Base-by-base conservation (phyloP, 2,329 filamentous ascomycete species). In the Malbranchea zuffiana region DNA sequence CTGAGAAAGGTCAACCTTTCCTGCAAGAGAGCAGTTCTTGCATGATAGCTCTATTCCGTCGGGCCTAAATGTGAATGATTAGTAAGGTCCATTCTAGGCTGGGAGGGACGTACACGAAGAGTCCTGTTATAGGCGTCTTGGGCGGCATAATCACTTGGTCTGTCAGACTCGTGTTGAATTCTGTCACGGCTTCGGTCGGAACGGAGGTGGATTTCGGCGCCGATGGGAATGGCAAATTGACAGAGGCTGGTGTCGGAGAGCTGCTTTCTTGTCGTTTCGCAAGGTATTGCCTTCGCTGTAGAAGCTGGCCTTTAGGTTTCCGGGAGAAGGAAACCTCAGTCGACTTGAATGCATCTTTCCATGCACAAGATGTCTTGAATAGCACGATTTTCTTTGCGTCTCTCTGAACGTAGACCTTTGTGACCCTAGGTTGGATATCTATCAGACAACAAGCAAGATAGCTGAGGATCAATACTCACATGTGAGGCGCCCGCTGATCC, bases 21-120 rank as follows among this genome's bases (percentile, higher is more conserved):
- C 48, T 15, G 36, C 40, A 4, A 49, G 18, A 2, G 44, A 36
- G 27, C 48, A 50, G 6, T 43, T 48, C 28, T 43, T 47, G 35
- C 48, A 50, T 13, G 38, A 40, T 17, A 50, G 29, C 4, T 32
- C 42, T 3, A 50, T 31, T 1, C 46, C 46, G 35, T 45, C 27
- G 1, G 45, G 47, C 10, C 46, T 48, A 17, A 16, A 18, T 13
- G 16, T 27, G 20, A 35, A 12, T 15, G 3, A 11, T 10, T 23
- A 32, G 18, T 10, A 20, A 16, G 7, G 5, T 16, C 11, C 18
- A 24, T 23, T 17, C 6, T 11, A 21, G 18, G 13, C 17, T 15
- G 10, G 12, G 27, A 21, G 27, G 28, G 11, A 35, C 40, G 17
- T 34, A 42, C 41, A 44, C 24, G 17, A 39, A 11, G 10, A 39